Evolutionary conservation across 192 early-diverging fungal genomes (phyloP).

Genomic region (Backusella macrospora): DNA sequence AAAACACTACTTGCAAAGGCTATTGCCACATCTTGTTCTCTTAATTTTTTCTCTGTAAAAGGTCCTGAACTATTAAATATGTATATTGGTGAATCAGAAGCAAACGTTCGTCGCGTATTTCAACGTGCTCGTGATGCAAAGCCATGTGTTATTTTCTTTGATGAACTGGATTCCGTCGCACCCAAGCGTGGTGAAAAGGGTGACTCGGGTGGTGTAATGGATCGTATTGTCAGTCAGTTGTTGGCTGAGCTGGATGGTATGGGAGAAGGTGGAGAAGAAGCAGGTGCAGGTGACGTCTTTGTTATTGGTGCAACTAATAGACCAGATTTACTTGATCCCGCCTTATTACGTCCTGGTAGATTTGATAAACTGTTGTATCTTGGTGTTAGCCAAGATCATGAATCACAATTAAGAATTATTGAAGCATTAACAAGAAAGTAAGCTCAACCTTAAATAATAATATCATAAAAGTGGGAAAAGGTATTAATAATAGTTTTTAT

Average conservation of each 20-base stretch:
- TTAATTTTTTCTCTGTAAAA: slow-evolving; percentile 99
- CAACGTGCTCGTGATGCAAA: slow-evolving; percentile 95
- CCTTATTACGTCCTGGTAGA: slow-evolving; percentile 91
- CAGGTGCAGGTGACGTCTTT: slow-evolving; percentile 80
- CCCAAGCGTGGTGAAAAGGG: slow-evolving; percentile 98
- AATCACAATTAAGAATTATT: slow-evolving; percentile 85
- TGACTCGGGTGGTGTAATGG: slow-evolving; percentile 99
- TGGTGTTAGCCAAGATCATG: slow-evolving; percentile 91
- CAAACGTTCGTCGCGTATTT: slow-evolving; percentile 95
- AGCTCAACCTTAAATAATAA: slow-evolving; percentile 7
- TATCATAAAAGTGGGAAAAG: not conserved
- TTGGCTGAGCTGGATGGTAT: slow-evolving; percentile 97
- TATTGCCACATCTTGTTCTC: slow-evolving; percentile 94
- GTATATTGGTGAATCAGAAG: slow-evolving; percentile 99
- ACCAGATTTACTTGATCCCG: slow-evolving; percentile 94
- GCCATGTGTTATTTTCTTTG: slow-evolving; percentile 99
- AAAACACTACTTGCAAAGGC: slow-evolving; percentile 99
- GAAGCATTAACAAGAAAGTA: slow-evolving; percentile 93
- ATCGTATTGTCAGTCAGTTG: slow-evolving; percentile 96
- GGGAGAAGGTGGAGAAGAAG: slow-evolving; percentile 50
- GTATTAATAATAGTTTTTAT: slow-evolving; percentile 9
- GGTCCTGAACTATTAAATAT: slow-evolving; percentile 98
- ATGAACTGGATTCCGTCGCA: slow-evolving; percentile 97
- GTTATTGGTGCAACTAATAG: slow-evolving; percentile 99
- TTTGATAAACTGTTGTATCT: slow-evolving; percentile 98